Base-by-base conservation (phyloP, 2,329 filamentous ascomycete genomes). In the Pyrenochaeta sp. region DNA sequence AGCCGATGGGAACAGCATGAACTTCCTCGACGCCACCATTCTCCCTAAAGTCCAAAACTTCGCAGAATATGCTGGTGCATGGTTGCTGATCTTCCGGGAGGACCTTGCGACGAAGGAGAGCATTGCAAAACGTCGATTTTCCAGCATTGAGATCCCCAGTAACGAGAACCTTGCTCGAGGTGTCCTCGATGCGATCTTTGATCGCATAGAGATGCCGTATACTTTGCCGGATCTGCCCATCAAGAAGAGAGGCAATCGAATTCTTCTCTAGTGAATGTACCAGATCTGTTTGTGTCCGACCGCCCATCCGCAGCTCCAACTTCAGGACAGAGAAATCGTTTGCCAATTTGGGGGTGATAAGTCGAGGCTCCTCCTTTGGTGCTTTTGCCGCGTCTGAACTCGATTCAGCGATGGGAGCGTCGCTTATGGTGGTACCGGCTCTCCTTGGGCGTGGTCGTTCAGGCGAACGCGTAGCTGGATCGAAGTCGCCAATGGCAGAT, bases 111-210 rank as follows among this genome's bases (percentile, higher is more conserved):
- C 94, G 87, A 27, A 99, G 75, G 2, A 99, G 77, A n/a, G 94
- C 94, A 72, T 99, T 99, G 76, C 94, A 99, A 63, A 99, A 99
- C 1, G 94, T 99, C 3, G 94, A 99, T 69, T 99, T 99, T 65
- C 94, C 94, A 7, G 94, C 93, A 66, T 99, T 99, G 40, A 99
- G 74, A 68, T 99, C 94, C 63, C 94, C 94, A 0, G 94, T 99
- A 13, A 99, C 86, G 44, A 99, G 75, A 1, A 99, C 94, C 71
- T 99, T 99, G 74, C 93, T 97, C 4, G 93, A 90, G 0, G 90
- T 97, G 71, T 99, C 94, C 68, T 97, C 94, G 51, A 99, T 99
- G 39, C 94, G 86, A 56, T 97, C 94, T 48, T 91, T 86, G 22
- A 99, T 79, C 0, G 89, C 85, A 42, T 90, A 80, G 1, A 99